Percentiles rank a stretch among this genome's conserved stretches.
Conservation (phyloP, 371 early-diverging fungal species). For the Saksenaea oblongispora region DNA sequence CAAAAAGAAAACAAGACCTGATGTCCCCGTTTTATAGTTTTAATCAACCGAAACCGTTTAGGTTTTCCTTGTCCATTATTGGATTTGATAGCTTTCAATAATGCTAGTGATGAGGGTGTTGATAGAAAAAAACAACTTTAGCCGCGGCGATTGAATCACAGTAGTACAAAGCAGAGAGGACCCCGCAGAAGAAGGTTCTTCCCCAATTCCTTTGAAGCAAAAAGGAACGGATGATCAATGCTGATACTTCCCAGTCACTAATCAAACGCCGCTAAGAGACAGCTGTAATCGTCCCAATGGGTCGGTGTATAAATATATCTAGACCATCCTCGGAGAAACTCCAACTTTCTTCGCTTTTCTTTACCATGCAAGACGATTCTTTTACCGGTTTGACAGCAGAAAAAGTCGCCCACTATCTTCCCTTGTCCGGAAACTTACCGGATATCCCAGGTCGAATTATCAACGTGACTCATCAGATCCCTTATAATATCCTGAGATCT, state of each 20-base stretch:
- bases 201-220: conserved; percentile 3
- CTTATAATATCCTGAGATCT: conserved; percentile 52
- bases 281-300: neutral
- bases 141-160: neutral
- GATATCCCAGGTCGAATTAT: conserved; percentile 53
- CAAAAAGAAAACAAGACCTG: neutral
- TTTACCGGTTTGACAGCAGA: conserved; percentile 36
- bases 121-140: neutral
- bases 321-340: neutral
- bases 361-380: neutral
- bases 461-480: conserved; percentile 67
- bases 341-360: neutral
- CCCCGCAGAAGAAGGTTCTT: neutral
- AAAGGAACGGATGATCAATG: neutral
- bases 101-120: neutral
- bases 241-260: conserved; percentile 2
- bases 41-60: neutral
- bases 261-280: neutral
- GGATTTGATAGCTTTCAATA: neutral
- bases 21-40: neutral
- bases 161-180: neutral
- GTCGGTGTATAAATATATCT: neutral
- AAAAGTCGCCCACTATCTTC: conserved; percentile 47
- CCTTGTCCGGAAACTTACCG: conserved; percentile 29
- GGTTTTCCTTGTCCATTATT: neutral